A percentile compares a stretch with the other conserved stretches of the same genome.
phyloP scores from a whole-genome alignment of 768 basidiomycete genomes.

The Dioszegia crocea region DNA sequence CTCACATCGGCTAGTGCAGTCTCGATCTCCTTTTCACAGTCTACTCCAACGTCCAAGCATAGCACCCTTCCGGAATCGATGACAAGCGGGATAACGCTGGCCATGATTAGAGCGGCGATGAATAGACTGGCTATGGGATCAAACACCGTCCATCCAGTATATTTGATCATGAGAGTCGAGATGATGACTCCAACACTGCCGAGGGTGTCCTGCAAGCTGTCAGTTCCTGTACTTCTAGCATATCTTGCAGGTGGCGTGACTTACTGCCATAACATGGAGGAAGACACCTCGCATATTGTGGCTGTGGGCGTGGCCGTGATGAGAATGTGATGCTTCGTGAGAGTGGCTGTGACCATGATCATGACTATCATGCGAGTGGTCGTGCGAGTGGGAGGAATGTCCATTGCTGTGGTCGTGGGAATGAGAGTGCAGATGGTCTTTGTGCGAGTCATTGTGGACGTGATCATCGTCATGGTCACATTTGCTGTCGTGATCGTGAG shows the following conservation, averaged over 20 bases:
- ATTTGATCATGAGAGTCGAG: conserved; percentile 89
- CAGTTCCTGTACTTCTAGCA: not conserved
- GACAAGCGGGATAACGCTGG: conserved; percentile 90
- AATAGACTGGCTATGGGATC: conserved; percentile 97
- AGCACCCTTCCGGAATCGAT: conserved; percentile 87
- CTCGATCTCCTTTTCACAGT: conserved; percentile 51
- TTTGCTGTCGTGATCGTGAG: not conserved
- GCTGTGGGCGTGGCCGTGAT: conserved; percentile 67
- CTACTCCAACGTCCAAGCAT: conserved; percentile 71
- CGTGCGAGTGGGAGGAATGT: conserved; percentile 52
- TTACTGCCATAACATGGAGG: conserved; percentile 65
- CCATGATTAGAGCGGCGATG: conserved; percentile 90
- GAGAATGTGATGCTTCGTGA: conserved; percentile 25
- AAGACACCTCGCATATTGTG: conserved; percentile 97
- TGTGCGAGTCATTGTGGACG: conserved; percentile 16
- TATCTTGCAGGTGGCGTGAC: not conserved
- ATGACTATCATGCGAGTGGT: conserved; percentile 37
- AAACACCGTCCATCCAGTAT: conserved; percentile 97
- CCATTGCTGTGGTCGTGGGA: conserved; percentile 21
- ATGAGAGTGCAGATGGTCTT: conserved; percentile 20
- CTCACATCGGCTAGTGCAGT: conserved; percentile 52
- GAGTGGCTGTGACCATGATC: conserved; percentile 31
- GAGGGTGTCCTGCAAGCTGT: conserved; percentile 67
- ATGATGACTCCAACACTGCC: conserved; percentile 98
- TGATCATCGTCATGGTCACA: conserved; percentile 17